A percentile compares a stretch with the other conserved stretches of the same genome.
phyloP scores from a whole-genome alignment of 2,329 filamentous ascomycete genomes.

The Aspergillus tanneri region DNA sequence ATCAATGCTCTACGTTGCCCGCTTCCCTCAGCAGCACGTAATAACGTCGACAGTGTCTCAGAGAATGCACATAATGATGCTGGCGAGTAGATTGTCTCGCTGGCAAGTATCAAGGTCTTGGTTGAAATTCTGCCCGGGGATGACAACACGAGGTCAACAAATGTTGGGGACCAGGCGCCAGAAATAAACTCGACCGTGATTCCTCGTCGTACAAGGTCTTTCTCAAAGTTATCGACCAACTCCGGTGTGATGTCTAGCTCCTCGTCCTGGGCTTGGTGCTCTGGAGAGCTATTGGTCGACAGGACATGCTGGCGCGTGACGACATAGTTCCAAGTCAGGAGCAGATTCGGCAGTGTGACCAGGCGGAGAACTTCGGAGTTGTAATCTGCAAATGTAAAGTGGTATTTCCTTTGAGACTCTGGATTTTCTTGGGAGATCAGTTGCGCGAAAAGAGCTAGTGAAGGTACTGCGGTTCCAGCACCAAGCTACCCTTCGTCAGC shows the following conservation, averaged over 20 bases:
- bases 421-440: constrained; percentile 39
- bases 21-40: constrained; percentile 37
- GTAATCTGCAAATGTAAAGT: constrained; percentile 62
- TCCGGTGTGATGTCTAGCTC: constrained; percentile 52
- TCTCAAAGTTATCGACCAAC: constrained; percentile 48
- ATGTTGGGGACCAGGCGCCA: constrained; percentile 57
- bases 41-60: constrained; percentile 51
- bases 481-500: constrained; percentile 48
- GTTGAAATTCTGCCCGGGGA: constrained; percentile 32
- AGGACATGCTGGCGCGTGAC: constrained; percentile 11
- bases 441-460: constrained; percentile 55
- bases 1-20: constrained; percentile 51
- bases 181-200: constrained; percentile 58
- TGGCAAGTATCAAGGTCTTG: constrained; percentile 56
- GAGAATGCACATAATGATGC: constrained; percentile 55
- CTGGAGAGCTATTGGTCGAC: background rate
- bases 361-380: constrained; percentile 60
- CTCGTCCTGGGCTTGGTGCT: constrained; percentile 20
- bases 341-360: constrained; percentile 60
- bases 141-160: constrained; percentile 45
- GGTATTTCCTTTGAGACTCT: constrained; percentile 29
- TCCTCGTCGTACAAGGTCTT: constrained; percentile 40
- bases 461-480: constrained; percentile 63
- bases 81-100: constrained; percentile 65
- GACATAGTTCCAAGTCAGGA: constrained; percentile 54